Percentiles rank a stretch among this genome's conserved stretches.
Conservation (phyloP, 208 protist genomes). For the Acanthamoeba lenticulata region DNA sequence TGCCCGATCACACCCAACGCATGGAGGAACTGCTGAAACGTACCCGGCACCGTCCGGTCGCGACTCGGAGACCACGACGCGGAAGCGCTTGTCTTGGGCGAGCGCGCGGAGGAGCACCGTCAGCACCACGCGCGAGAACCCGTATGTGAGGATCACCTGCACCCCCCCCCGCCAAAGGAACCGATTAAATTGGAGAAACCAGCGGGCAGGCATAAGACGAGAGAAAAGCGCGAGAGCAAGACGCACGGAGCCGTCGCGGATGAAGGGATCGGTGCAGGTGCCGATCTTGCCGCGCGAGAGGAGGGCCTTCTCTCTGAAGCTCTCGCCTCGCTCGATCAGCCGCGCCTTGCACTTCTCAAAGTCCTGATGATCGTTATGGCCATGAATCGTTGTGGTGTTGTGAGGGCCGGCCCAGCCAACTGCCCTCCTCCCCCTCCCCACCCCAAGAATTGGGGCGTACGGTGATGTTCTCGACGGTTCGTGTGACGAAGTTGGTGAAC, state of each 20-base stretch:
- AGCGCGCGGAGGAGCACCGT: constrained; percentile 79
- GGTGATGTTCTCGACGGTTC: constrained; percentile 62
- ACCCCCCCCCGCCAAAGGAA: neutral
- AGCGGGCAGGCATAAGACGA: neutral
- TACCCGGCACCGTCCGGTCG: constrained; percentile 81
- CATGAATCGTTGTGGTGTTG: neutral
- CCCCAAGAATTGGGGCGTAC: neutral
- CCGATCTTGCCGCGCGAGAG: constrained; percentile 76
- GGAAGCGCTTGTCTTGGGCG: constrained; percentile 78
- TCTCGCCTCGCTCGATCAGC: constrained; percentile 81
- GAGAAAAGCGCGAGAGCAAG: neutral
- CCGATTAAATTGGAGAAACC: neutral
- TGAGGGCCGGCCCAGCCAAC: no score
- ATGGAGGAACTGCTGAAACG: neutral
- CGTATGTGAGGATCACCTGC: constrained; percentile 84
- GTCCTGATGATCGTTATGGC: constrained; percentile 67
- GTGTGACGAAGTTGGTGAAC: constrained; percentile 65
- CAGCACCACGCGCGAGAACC: constrained; percentile 85
- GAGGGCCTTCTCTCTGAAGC: constrained; percentile 75
- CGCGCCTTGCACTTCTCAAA: constrained; percentile 80
- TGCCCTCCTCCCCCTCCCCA: no score
- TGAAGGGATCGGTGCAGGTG: constrained; percentile 76
- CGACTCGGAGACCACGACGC: constrained; percentile 87
- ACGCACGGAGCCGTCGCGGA: constrained; percentile 81
- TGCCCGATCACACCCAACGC: neutral